These are phyloP conservation scores for Azolla pinnata DNA, from an alignment of 75 land plant genomes.

Conservation along the genomic window DNA sequence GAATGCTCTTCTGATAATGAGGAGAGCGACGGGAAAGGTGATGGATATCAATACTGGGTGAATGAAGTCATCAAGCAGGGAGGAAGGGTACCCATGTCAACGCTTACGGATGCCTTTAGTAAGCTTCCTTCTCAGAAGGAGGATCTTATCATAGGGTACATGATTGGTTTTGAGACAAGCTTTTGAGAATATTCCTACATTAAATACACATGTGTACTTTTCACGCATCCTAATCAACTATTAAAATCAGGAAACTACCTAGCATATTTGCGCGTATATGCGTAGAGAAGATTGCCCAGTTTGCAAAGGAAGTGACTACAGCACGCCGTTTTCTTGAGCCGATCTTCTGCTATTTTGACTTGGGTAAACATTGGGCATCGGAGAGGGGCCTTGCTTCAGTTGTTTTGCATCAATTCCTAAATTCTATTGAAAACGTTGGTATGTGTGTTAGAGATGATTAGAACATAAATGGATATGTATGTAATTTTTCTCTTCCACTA, in stretches of 20 bases:
- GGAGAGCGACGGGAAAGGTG: slow-evolving; percentile 11
- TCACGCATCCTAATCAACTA: too few relatives aligned
- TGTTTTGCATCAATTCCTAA: slow-evolving; percentile 66
- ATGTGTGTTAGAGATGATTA: neutral
- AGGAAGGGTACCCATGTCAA: too few relatives aligned
- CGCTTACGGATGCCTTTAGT: too few relatives aligned
- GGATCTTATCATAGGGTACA: too few relatives aligned
- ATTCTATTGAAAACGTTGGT: slow-evolving; percentile 62
- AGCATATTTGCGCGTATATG: slow-evolving; percentile 79
- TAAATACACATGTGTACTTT: too few relatives aligned
- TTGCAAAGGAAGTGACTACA: slow-evolving; percentile 82
- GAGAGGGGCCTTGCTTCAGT: slow-evolving; percentile 49
- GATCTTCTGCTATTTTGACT: slow-evolving; percentile 72
- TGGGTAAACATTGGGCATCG: slow-evolving; percentile 53
- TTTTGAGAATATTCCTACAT: too few relatives aligned
- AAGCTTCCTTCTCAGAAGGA: too few relatives aligned
- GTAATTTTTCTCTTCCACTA: neutral
- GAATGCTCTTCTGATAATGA: slow-evolving; percentile 11
- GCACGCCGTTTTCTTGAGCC: slow-evolving; percentile 74
- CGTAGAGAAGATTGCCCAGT: slow-evolving; percentile 69
- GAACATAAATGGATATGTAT: neutral
- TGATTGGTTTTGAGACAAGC: too few relatives aligned
- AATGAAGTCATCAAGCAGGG: too few relatives aligned
- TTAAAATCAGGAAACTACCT: slow-evolving; percentile 38
- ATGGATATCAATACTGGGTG: slow-evolving; percentile 10